Evolutionary conservation across 2,329 filamentous ascomycete species (phyloP).

Genomic region (Chaetomium strumarium): DNA sequence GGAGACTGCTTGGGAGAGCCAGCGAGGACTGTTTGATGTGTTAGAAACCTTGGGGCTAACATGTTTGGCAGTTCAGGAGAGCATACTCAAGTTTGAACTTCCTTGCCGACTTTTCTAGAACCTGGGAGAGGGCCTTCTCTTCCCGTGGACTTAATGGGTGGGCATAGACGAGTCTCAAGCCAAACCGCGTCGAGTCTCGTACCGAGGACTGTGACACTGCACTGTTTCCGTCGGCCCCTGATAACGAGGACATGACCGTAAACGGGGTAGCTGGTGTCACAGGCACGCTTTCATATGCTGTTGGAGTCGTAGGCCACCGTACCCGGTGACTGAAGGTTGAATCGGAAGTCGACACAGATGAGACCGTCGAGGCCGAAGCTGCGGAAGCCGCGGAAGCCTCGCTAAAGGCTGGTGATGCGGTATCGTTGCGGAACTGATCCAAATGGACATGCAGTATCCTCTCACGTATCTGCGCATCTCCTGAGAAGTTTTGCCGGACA

Average conservation of each 20-base stretch:
- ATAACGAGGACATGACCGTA: constrained; percentile 31
- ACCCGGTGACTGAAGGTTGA: constrained; percentile 21
- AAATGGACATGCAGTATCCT: constrained; percentile 21
- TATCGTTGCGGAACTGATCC: constrained; percentile 25
- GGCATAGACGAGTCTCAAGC: constrained; percentile 47
- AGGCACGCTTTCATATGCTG: constrained; percentile 36
- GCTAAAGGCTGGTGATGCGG: constrained; percentile 31
- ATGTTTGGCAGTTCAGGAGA: neutral
- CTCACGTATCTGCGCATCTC: constrained; percentile 30
- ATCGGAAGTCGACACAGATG: constrained; percentile 21
- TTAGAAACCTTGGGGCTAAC: constrained; percentile 11
- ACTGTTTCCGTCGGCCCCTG: constrained; percentile 22
- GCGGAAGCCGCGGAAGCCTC: constrained; percentile 28
- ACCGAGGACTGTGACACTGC: constrained; percentile 20
- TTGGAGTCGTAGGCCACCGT: constrained; percentile 35
- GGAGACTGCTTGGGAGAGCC: constrained; percentile 40
- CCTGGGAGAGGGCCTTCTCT: constrained; percentile 42
- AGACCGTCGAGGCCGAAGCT: constrained; percentile 25
- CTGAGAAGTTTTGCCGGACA: constrained; percentile 30
- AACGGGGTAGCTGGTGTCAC: constrained; percentile 43
- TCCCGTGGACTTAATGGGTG: constrained; percentile 41
- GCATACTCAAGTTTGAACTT: constrained; percentile 41
- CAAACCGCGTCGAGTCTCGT: constrained; percentile 36
- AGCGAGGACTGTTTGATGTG: constrained; percentile 31
- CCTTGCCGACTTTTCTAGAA: constrained; percentile 47